Conservation (phyloP, 352 stramenopile species). For the Globisporangium nagaii region DNA sequence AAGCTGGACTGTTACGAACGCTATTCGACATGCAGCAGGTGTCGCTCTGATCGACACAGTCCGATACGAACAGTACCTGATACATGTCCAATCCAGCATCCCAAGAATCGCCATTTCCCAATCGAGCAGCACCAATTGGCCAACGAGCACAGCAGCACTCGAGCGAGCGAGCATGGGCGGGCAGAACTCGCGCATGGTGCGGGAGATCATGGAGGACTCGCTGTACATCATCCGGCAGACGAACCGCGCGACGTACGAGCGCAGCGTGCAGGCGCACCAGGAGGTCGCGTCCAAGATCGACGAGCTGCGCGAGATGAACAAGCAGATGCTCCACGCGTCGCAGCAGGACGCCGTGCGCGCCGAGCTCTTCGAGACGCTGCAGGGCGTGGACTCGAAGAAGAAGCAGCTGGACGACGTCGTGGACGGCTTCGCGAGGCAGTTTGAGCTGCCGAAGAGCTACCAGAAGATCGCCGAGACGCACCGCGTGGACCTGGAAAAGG, state of each 20-base stretch:
- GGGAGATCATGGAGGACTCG: conserved; percentile 73
- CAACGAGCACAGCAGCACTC: conserved; percentile 1
- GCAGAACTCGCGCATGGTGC: conserved; percentile 76
- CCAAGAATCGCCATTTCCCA: too few species aligned
- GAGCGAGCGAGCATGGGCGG: conserved; percentile 59
- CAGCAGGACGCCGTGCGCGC: conserved; percentile 44
- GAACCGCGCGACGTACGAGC: conserved; percentile 60
- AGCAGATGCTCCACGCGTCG: conserved; percentile 54
- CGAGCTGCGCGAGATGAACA: conserved; percentile 47
- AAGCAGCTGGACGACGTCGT: conserved; percentile 58
- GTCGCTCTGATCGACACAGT: too few species aligned
- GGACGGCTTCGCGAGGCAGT: conserved; percentile 69
- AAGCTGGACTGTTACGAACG: too few species aligned
- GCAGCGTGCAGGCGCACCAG: conserved; percentile 39
- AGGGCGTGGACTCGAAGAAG: conserved; percentile 51
- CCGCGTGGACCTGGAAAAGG: conserved; percentile 24
- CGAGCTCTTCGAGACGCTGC: conserved; percentile 55
- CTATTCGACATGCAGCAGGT: too few species aligned
- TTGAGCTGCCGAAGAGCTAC: conserved; percentile 63
- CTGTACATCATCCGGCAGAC: conserved; percentile 78
- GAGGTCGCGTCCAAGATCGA: conserved; percentile 61
- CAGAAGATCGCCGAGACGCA: conserved; percentile 61
- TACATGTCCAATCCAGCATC: too few species aligned
- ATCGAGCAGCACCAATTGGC: not conserved
- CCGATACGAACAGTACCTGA: too few species aligned